Evolutionary conservation across 2,329 filamentous ascomycete genomes (phyloP), one percentile per base, ranked within the genome.

Genomic region (Dactylellina drechsleri): DNA sequence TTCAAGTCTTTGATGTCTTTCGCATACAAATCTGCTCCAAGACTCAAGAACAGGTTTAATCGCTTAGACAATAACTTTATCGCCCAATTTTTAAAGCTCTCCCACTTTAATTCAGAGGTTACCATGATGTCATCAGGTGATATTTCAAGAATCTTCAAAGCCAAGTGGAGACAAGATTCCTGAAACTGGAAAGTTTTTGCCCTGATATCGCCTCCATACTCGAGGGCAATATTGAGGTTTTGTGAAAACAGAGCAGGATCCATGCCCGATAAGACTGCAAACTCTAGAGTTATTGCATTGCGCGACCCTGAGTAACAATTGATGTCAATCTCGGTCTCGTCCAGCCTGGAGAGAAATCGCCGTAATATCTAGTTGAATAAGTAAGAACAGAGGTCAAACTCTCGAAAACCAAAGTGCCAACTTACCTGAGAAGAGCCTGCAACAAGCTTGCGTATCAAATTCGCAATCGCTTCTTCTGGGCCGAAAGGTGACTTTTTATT

Each of bases 241-340:
- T 47, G 53, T 13, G 31, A 53, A 13, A 66, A 58, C 12, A 40
- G 13, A 8, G n/a, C 2, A 4, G 18, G 26, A 16, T 66, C 28
- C 7, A 13, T 5, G 12, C 8, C 43, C 0, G 28, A 23, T 2
- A 52, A 10, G 2, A 18, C 23, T 0, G 58, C 15, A 13, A 75
- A 15, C 10, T 75, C 70, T 18, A 68, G 62, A 43, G 67, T 67
- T 12, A 75, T 49, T 4, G 70, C 70, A 43, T 67, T 75, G 26
- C 58, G 13, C 4, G 7, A 67, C 6, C 62, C 64, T 8, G 41
- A 45, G 15, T 75, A 75, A 28, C 26, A 50, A 45, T 75, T 75
- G 3, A 75, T 67, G 31, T 75, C 70, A 23, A 75, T 62, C 3
- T 64, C 70, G 0, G 57, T 75, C 0, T 23, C n/a, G 2, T n/a